A percentile compares a stretch with the other conserved stretches of the same genome.
Evolutionary conservation across 257 asterid genomes (phyloP).

Genomic region (Ajuga chamaepitys): DNA sequence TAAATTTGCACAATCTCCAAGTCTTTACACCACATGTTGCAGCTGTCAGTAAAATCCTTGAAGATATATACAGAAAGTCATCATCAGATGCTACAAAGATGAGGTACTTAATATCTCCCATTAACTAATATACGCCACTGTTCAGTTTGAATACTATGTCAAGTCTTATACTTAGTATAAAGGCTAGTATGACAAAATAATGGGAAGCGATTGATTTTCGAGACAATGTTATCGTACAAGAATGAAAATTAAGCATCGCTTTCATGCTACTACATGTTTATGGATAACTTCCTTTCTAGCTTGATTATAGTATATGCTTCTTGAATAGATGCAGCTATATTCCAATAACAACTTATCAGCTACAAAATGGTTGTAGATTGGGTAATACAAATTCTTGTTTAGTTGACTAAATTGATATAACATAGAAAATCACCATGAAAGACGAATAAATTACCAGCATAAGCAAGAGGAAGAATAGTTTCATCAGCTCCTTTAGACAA

Average conservation of each 20-base stretch:
- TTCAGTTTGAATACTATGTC: background rate
- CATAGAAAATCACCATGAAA: background rate
- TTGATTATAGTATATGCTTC: background rate
- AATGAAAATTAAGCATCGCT: background rate
- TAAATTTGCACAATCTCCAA: background rate
- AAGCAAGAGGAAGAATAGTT: constrained; percentile 72
- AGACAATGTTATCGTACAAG: background rate
- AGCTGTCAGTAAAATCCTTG: background rate
- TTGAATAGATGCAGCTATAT: background rate
- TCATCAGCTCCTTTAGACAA: constrained; percentile 98
- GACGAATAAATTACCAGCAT: constrained; percentile 49
- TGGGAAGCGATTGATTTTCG: background rate
- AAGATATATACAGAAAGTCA: background rate
- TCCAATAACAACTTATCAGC: background rate
- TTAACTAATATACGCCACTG: background rate
- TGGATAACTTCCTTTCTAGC: constrained; percentile 3
- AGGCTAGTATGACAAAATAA: background rate
- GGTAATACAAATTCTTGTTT: background rate
- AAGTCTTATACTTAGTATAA: background rate
- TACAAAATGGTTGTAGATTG: background rate
- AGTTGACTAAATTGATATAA: background rate
- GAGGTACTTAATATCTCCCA: background rate
- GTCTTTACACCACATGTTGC: background rate
- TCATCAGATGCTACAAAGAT: background rate
- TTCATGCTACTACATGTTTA: background rate